Evolutionary conservation across 2,329 filamentous ascomycete species (phyloP).

Genomic region (Incumbomyces lentus): DNA sequence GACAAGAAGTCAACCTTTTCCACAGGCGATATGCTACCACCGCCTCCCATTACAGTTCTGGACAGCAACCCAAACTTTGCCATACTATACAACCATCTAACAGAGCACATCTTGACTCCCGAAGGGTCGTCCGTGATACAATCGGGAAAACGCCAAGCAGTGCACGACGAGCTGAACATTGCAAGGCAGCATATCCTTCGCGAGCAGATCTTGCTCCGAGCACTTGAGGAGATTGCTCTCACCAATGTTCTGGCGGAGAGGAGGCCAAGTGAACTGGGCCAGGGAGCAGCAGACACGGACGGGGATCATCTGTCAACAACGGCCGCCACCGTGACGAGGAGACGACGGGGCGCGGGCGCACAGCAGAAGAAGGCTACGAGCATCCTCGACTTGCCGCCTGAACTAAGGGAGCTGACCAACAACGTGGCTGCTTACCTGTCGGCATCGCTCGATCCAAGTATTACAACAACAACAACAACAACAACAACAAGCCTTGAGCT

Average conservation of each 20-base stretch:
- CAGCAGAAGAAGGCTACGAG: conserved; percentile 17
- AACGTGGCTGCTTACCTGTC: conserved; percentile 4
- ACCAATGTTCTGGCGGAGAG: background rate
- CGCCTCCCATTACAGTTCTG: conserved; percentile 30
- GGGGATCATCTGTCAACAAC: no score
- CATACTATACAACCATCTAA: conserved; percentile 31
- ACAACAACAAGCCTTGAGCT: no score
- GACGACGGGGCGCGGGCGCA: conserved; percentile 21
- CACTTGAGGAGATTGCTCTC: conserved; percentile 2
- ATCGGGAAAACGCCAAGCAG: conserved; percentile 5
- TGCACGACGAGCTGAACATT: conserved; percentile 23
- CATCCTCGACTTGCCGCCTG: conserved; percentile 3
- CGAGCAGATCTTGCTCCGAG: conserved; percentile 18
- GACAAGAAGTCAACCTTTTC: no score
- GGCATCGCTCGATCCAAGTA: background rate
- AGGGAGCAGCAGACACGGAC: no score
- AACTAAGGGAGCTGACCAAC: conserved; percentile 5
- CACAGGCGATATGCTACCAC: conserved; percentile 29
- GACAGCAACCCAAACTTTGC: conserved; percentile 34
- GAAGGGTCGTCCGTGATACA: conserved; percentile 29
- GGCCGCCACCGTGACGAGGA: no score
- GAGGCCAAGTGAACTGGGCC: background rate
- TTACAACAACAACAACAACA: no score
- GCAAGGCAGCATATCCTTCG: conserved; percentile 19
- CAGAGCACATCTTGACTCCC: conserved; percentile 27